Evolutionary conservation across 163 green algal species (phyloP).

Genomic region (Prototheca cutis): DNA sequence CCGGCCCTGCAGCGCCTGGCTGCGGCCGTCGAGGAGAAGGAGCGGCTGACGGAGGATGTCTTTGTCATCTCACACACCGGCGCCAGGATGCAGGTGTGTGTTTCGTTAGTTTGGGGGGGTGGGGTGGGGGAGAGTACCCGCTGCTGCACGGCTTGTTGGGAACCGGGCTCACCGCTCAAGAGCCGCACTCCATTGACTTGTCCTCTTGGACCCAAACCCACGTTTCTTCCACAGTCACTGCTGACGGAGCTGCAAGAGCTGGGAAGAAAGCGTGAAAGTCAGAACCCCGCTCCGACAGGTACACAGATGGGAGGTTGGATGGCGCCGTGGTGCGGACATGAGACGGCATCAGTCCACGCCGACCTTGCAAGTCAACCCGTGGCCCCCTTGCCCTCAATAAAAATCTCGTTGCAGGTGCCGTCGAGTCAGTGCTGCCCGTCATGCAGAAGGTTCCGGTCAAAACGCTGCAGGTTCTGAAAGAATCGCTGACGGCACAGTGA

Average conservation of each 20-base stretch:
- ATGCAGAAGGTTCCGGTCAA: not conserved
- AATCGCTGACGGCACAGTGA: not conserved
- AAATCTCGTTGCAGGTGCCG: too few species aligned
- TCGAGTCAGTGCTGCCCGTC: too few species aligned
- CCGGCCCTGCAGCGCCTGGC: not conserved
- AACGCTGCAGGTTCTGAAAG: not conserved
- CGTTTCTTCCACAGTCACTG: too few species aligned
- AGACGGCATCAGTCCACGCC: too few species aligned
- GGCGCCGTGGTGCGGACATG: too few species aligned
- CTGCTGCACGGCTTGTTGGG: not conserved
- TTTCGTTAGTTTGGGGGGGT: not conserved
- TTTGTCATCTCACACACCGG: not conserved
- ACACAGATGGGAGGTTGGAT: too few species aligned
- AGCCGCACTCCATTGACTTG: not conserved
- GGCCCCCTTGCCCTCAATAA: not conserved
- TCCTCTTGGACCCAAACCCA: too few species aligned
- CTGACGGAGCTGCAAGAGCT: too few species aligned
- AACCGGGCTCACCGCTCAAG: not conserved
- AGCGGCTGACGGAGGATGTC: not conserved
- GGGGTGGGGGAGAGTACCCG: not conserved
- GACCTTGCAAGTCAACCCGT: too few species aligned
- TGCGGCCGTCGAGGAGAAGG: not conserved
- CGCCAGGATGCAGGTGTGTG: not conserved
- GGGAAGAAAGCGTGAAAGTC: too few species aligned
- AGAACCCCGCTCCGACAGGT: too few species aligned